Conservation (phyloP, 805 yeast species). For the Candida maesae region DNA sequence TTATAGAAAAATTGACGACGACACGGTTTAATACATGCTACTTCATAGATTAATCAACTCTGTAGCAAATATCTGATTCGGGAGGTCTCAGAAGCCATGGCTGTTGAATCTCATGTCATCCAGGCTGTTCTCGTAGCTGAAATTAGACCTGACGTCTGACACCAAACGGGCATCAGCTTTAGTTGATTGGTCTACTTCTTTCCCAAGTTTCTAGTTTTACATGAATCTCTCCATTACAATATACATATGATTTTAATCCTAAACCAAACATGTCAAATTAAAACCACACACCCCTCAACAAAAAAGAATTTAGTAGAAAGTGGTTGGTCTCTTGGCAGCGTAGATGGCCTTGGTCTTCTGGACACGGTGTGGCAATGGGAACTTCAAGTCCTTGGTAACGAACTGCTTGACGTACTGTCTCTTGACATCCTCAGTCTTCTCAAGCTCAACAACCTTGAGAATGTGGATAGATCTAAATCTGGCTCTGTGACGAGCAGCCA, state of each 20-base stretch:
- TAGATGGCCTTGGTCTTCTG: conserved; percentile 84
- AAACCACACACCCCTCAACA: conserved; percentile 12
- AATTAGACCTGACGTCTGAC: no score
- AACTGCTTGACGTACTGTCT: conserved; percentile 99
- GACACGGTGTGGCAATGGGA: conserved; percentile 99
- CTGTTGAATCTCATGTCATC: no score
- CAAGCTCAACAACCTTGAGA: conserved; percentile 98
- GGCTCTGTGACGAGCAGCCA: conserved; percentile 99
- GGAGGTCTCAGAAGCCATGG: no score
- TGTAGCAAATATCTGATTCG: no score
- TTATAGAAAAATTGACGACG: no score
- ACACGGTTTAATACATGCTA: no score
- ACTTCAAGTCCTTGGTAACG: conserved; percentile 90
- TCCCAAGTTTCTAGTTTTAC: conserved; percentile 4
- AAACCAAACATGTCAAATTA: conserved; percentile 10
- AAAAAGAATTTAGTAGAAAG: conserved; percentile 74
- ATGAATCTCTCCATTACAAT: conserved; percentile 16
- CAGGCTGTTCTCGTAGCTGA: no score
- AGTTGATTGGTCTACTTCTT: no score
- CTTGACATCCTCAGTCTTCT: conserved; percentile 96
- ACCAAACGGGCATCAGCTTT: no score
- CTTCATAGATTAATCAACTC: no score
- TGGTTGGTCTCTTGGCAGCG: conserved; percentile 92
- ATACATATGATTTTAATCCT: conserved; percentile 15
- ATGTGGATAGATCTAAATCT: conserved; percentile 99